Evolutionary conservation across 2,329 filamentous ascomycete genomes (phyloP), one percentile per base, ranked within the genome.

Genomic region (Pseudogymnoascus sp.): DNA sequence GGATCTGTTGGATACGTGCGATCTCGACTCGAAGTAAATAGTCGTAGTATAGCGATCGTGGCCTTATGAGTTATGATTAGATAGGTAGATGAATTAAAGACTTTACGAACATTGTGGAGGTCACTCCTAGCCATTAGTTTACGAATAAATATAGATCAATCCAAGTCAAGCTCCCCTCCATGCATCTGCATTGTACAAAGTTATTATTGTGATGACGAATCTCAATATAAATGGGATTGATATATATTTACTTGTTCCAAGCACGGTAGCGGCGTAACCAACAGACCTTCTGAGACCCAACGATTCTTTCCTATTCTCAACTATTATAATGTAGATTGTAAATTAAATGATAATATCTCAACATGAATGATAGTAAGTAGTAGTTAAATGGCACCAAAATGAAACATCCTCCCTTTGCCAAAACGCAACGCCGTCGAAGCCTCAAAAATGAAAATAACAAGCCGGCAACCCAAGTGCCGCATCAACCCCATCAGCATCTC

Each of bases 1-100:
- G 65, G 70, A 68, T 64, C 62, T 71, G 23, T 60, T 71, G 65
- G 64, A 68, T 28, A 68, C 66, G 18, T 70, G 67, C 50, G 65
- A 67, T 21, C 44, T 53, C 23, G 44, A 53, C 44, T 53, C 44
- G 4, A 53, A 16, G 23, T 53, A 53, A 16, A 14, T 53, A 53
- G 44, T 53, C 44, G 25, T 16, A 2, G 47, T 8, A 25, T 53
- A 8, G n/a, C 25, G 23, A 8, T 25, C 23, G 14, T 53, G 47
- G 23, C 8, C 3, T 53, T 5, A 16, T 31, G 23, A 31, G 14
- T 16, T 53, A 31, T 12, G 47, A 53, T 31, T 31, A 10, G 25
- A 23, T 25, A 18, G 38, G 40, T 23, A 4, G 44, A 25, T 28
- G 3, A 40, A 23, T 11, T 47, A 5, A n/a, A 47, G 42, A 25